A percentile compares a stretch with the other conserved stretches of the same genome.
Conservation (phyloP, 1,284 basidiomycete genomes). For the Porogramme epimiltina region DNA sequence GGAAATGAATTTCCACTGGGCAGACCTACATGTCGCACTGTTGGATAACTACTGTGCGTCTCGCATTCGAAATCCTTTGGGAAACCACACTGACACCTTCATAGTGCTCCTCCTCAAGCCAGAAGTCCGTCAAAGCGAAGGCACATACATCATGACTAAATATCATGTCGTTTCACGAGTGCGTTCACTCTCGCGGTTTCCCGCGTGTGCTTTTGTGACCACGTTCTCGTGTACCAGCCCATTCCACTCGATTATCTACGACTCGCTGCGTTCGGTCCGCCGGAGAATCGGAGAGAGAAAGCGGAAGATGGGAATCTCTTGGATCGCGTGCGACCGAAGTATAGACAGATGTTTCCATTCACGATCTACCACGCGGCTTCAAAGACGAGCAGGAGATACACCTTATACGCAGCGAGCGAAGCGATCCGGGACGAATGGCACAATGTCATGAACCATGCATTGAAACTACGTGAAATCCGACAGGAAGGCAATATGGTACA, state of each 20-base stretch:
- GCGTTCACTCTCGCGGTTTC: conserved; percentile 22
- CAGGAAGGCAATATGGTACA: conserved; percentile 74
- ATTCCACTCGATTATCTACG: conserved; percentile 77
- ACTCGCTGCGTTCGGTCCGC: conserved; percentile 60
- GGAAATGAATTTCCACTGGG: conserved; percentile 67
- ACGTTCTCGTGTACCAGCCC: conserved; percentile 47
- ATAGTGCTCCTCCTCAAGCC: conserved; percentile 67
- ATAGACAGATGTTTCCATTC: conserved; percentile 68
- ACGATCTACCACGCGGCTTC: conserved; percentile 70
- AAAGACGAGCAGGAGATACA: conserved; percentile 61
- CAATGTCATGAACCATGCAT: conserved; percentile 57
- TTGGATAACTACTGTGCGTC: conserved; percentile 74
- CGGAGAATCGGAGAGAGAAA: conserved; percentile 64
- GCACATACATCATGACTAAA: conserved; percentile 46
- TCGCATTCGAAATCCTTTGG: conserved; percentile 3
- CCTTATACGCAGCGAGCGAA: conserved; percentile 66
- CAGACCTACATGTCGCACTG: conserved; percentile 66
- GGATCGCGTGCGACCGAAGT: conserved; percentile 52
- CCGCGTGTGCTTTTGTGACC: background rate
- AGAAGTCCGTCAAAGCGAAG: conserved; percentile 35
- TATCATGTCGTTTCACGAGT: conserved; percentile 68
- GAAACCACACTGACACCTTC: background rate
- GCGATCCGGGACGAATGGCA: conserved; percentile 61
- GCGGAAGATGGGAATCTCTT: conserved; percentile 58
- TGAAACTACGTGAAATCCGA: conserved; percentile 58